Evolutionary conservation across 257 asterid genomes (phyloP).

Genomic region (Asclepias syriaca): DNA sequence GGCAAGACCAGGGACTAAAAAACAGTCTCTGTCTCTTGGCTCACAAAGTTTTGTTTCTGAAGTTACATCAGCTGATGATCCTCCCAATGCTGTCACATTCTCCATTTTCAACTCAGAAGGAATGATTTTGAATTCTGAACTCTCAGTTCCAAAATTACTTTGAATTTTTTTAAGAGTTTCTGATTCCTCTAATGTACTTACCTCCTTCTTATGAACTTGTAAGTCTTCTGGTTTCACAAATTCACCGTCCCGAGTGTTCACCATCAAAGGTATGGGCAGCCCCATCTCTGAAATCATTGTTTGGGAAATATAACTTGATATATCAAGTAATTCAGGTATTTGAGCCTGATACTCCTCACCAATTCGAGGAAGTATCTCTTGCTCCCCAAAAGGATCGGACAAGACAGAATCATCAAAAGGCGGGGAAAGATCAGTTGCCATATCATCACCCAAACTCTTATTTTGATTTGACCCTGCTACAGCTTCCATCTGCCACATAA

Average conservation of each 20-base stretch:
- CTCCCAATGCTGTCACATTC: conserved; percentile 20
- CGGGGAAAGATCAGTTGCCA: conserved; percentile 22
- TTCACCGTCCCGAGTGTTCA: conserved; percentile 21
- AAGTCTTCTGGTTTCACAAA: conserved; percentile 11
- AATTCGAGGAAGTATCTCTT: conserved; percentile 42
- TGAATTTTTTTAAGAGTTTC: conserved; percentile 6
- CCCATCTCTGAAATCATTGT: conserved; percentile 24
- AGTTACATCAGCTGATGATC: conserved; percentile 13
- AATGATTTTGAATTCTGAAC: conserved; percentile 2
- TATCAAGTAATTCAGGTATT: conserved; percentile 32
- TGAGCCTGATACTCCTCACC: conserved; percentile 63
- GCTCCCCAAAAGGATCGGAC: conserved; percentile 33
- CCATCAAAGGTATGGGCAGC: conserved; percentile 34
- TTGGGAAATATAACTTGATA: conserved; percentile 11
- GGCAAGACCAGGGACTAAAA: conserved; percentile 44
- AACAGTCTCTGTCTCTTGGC: conserved; percentile 15
- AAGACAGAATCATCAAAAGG: conserved; percentile 21
- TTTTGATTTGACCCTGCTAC: conserved; percentile 20
- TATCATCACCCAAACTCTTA: conserved; percentile 24
- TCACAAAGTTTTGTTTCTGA: conserved; percentile 16
- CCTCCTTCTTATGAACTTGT: conserved; percentile 10
- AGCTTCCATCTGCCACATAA: conserved; percentile 28
- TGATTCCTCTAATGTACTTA: conserved; percentile 8
- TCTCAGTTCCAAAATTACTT: conserved; percentile 20
- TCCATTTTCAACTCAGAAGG: conserved; percentile 16